Percentiles rank a stretch among this genome's conserved stretches.
phyloP scores from a whole-genome alignment of 768 basidiomycete genomes.

The Mycena amicta region DNA sequence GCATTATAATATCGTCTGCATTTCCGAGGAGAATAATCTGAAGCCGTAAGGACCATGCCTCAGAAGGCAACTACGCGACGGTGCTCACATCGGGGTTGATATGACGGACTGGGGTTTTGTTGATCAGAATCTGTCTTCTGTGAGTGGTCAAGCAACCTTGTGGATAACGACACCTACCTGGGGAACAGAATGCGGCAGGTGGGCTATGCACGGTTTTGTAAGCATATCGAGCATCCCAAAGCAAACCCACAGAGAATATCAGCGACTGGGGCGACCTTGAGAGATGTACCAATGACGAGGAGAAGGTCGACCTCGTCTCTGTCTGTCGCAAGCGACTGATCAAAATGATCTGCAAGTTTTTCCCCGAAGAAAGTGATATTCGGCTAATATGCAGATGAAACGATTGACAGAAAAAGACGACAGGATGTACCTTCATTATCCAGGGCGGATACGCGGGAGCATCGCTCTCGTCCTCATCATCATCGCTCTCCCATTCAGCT shows the following conservation, averaged over 20 bases:
- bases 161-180: conserved; percentile 54
- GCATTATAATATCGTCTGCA: conserved; percentile 79
- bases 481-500: conserved; percentile 69
- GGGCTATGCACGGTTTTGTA: conserved; percentile 56
- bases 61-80: not conserved
- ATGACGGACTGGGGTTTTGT: conserved; percentile 89
- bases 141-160: not conserved
- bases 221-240: too few species aligned
- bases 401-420: not conserved
- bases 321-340: conserved; percentile 71
- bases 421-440: conserved; percentile 80
- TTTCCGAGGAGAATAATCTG: conserved; percentile 84
- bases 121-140: conserved; percentile 80
- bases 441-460: conserved; percentile 67
- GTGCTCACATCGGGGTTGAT: conserved; percentile 84
- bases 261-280: conserved; percentile 77
- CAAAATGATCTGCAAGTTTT: conserved; percentile 84
- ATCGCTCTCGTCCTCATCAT: conserved; percentile 68
- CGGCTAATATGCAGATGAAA: conserved; percentile 52
- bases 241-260: conserved; percentile 60
- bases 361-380: conserved; percentile 98
- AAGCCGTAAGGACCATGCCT: conserved; percentile 19
- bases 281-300: conserved; percentile 74
- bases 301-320: conserved; percentile 78
- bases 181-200: conserved; percentile 92